These are phyloP conservation scores for Pseudogymnoascus sp. DNA, from an alignment of 2,329 filamentous ascomycete species.

Conservation along the genomic window DNA sequence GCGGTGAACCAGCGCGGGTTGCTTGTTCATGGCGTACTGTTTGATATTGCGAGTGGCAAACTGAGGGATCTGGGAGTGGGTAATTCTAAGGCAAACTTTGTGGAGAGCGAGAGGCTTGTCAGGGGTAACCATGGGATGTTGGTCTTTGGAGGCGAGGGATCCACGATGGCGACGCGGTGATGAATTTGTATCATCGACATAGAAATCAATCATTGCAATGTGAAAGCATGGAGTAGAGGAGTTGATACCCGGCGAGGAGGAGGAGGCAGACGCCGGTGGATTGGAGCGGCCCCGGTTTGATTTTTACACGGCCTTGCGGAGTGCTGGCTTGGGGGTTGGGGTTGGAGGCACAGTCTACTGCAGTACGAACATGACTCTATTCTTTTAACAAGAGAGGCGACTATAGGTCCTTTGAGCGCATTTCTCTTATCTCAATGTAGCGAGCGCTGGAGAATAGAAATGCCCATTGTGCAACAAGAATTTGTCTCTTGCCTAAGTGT, in stretches of 20 bases:
- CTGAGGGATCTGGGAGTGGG: slow-evolving; percentile 42
- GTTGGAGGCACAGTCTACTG: not conserved
- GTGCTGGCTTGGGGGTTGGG: not conserved
- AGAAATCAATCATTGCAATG: slow-evolving; percentile 4
- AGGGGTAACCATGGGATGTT: slow-evolving; percentile 42
- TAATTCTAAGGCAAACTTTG: slow-evolving; percentile 16
- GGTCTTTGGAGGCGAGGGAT: slow-evolving; percentile 39
- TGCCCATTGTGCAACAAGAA: not conserved
- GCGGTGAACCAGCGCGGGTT: slow-evolving; percentile 63
- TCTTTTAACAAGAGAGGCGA: not conserved
- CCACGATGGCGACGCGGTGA: slow-evolving; percentile 29
- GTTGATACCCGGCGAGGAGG: slow-evolving; percentile 1
- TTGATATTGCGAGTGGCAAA: slow-evolving; percentile 49
- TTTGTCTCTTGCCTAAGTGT: not conserved
- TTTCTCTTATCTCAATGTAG: slow-evolving; percentile 3
- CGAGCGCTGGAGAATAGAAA: not conserved
- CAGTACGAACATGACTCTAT: not conserved
- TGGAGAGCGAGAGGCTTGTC: slow-evolving; percentile 27
- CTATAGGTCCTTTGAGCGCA: not conserved
- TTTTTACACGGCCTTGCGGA: not conserved
- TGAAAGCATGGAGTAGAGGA: slow-evolving; percentile 4
- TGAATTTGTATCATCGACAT: slow-evolving; percentile 1
- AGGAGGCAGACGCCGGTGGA: not conserved
- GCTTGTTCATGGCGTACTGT: slow-evolving; percentile 69
- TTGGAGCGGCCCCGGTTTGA: not conserved